phyloP scores from a whole-genome alignment of 1,284 basidiomycete species.

The Rhodotorula sp. region DNA sequence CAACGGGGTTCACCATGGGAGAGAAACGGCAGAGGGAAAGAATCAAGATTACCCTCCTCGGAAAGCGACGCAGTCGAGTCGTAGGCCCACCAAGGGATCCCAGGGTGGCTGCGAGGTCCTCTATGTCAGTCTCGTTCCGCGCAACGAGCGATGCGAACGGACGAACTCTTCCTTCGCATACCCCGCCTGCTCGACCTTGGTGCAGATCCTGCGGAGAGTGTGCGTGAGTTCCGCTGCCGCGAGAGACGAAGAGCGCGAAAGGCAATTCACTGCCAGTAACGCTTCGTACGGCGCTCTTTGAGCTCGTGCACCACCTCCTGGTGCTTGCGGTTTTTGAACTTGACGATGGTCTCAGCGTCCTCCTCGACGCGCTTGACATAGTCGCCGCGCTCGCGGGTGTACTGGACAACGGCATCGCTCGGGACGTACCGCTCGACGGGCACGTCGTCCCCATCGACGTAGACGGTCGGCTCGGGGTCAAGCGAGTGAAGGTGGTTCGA shows the following conservation, averaged over 20 bases:
- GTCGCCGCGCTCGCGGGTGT: too few species aligned
- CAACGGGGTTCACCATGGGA: too few species aligned
- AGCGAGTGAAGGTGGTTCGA: neutral
- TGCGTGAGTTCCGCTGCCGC: neutral
- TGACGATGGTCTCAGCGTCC: neutral
- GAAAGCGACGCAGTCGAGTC: too few species aligned
- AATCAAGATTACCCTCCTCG: too few species aligned
- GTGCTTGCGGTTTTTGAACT: neutral
- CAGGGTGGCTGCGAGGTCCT: too few species aligned
- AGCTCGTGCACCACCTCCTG: neutral
- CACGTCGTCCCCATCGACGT: neutral
- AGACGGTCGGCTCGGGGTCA: neutral
- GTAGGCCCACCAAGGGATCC: too few species aligned
- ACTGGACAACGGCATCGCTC: neutral
- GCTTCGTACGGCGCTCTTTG: too few species aligned
- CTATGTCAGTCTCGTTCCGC: too few species aligned
- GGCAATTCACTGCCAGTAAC: neutral
- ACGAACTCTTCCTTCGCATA: neutral
- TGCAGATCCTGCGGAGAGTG: neutral
- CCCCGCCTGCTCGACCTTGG: neutral
- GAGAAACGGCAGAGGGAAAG: neutral
- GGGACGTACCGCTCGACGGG: fast-evolving
- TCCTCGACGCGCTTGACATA: neutral
- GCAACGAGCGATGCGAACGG: too few species aligned
- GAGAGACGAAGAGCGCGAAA: neutral